phyloP scores from a whole-genome alignment of 768 basidiomycete genomes.

The Trametes meyenii region DNA sequence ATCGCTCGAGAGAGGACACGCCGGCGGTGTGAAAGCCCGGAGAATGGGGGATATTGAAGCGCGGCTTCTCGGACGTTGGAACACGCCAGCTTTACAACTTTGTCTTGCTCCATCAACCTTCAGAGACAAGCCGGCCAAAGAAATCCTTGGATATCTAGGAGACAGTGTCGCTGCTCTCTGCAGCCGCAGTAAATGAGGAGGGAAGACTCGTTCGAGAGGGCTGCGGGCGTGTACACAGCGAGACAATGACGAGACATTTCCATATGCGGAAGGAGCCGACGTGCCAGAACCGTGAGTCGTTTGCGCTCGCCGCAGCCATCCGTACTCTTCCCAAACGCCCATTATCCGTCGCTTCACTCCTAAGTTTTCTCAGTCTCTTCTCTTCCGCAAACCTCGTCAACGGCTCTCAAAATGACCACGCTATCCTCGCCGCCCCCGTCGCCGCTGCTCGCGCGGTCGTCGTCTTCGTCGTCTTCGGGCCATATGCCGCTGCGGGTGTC shows the following conservation, averaged over 20 bases:
- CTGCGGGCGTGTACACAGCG: neutral
- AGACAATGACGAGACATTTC: constrained; percentile 1
- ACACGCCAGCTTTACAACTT: too few relatives aligned
- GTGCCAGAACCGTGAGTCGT: neutral
- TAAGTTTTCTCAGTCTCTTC: constrained; percentile 7
- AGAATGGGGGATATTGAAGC: too few relatives aligned
- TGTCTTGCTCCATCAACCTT: too few relatives aligned
- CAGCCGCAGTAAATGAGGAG: too few relatives aligned
- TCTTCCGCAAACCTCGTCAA: constrained; percentile 7
- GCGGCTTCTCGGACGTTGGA: too few relatives aligned
- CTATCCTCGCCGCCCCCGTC: constrained; percentile 33
- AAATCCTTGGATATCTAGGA: too few relatives aligned
- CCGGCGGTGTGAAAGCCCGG: too few relatives aligned
- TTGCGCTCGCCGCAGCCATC: neutral
- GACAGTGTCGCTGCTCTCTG: too few relatives aligned
- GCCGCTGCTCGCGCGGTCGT: constrained; percentile 28
- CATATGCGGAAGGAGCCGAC: neutral
- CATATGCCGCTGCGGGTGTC: constrained; percentile 30
- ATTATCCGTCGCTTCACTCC: constrained; percentile 6
- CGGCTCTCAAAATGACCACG: constrained; percentile 18
- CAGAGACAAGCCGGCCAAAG: too few relatives aligned
- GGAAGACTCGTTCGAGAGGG: neutral
- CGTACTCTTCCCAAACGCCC: constrained; percentile 2
- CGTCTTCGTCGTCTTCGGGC: constrained; percentile 20
- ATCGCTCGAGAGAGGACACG: too few relatives aligned